A percentile compares a stretch with the other conserved stretches of the same genome.
These are phyloP conservation scores for Chloropicon primus DNA, from an alignment of 139 green algal species.

Conservation along the genomic window DNA sequence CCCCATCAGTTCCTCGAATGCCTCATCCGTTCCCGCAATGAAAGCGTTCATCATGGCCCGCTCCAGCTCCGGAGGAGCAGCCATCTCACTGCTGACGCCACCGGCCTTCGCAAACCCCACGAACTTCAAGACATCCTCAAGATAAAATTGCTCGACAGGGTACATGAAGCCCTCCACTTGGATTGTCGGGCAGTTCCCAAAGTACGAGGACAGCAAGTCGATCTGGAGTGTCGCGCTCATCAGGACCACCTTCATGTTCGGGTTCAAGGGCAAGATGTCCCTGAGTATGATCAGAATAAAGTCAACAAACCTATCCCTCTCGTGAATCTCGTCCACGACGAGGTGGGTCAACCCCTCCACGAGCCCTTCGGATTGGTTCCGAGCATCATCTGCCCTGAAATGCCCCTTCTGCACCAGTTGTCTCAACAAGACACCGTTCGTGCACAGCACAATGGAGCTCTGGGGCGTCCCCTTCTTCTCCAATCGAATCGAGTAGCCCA, in stretches of 20 bases:
- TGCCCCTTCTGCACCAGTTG: slow-evolving; percentile 27
- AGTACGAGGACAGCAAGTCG: slow-evolving; percentile 30
- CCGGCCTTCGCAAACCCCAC: slow-evolving; percentile 10
- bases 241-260: slow-evolving; percentile 58
- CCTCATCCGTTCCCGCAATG: slow-evolving; percentile 17
- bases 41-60: slow-evolving; percentile 8
- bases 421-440: slow-evolving; percentile 61
- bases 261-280: slow-evolving; percentile 40
- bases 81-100: neutral
- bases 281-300: slow-evolving; percentile 56
- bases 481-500: slow-evolving; percentile 33
- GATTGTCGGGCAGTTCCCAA: slow-evolving; percentile 53
- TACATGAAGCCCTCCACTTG: slow-evolving; percentile 37
- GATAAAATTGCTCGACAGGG: slow-evolving; percentile 27
- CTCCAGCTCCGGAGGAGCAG: neutral
- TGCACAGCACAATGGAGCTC: slow-evolving; percentile 38
- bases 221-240: slow-evolving; percentile 72
- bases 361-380: neutral
- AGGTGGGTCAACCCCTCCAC: slow-evolving; percentile 32
- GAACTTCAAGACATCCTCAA: slow-evolving; percentile 37
- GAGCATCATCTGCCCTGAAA: neutral
- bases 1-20: slow-evolving; percentile 30
- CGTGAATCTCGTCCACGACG: slow-evolving; percentile 38
- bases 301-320: slow-evolving; percentile 50
- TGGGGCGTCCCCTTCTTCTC: slow-evolving; percentile 10